A percentile compares a stretch with the other conserved stretches of the same genome.
These are phyloP conservation scores for Pythium folliculosum DNA, from an alignment of 352 stramenopile genomes.

Conservation along the genomic window DNA sequence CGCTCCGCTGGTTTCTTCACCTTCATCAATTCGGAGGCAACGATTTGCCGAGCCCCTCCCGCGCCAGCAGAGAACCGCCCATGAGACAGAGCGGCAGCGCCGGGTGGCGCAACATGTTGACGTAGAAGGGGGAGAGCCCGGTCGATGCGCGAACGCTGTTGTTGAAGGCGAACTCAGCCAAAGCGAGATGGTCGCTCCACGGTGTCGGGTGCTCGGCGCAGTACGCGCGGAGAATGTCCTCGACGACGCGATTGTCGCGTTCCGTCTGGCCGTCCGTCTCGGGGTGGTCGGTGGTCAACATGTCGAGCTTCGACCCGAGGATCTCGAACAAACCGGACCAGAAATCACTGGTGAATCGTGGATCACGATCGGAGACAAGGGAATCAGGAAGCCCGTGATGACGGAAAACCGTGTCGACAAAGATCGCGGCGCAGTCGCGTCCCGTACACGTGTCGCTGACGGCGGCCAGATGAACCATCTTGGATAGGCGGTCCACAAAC, in stretches of 20 bases:
- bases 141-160: conserved; percentile 19
- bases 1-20: background rate
- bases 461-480: conserved; percentile 21
- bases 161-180: conserved; percentile 25
- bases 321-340: conserved; percentile 13
- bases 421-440: conserved; percentile 1
- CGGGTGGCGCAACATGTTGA: conserved; percentile 19
- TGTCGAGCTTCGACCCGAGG: conserved; percentile 5
- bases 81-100: conserved; percentile 12
- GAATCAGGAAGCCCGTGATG: conserved; percentile 7
- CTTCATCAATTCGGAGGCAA: conserved; percentile 13
- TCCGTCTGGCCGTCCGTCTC: conserved; percentile 20
- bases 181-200: conserved; percentile 4
- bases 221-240: conserved; percentile 19
- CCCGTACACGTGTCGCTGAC: background rate
- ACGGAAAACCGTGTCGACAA: conserved; percentile 16
- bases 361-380: conserved; percentile 6
- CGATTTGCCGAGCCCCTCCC: conserved; percentile 16
- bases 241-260: conserved; percentile 16
- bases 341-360: conserved; percentile 19
- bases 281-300: conserved; percentile 25
- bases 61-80: conserved; percentile 3
- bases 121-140: conserved; percentile 23
- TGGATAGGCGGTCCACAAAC: conserved; percentile 22
- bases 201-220: conserved; percentile 4